These are phyloP conservation scores for Scheffersomyces cryptocercus DNA, from an alignment of 1,139 yeast genomes.

Conservation along the genomic window DNA sequence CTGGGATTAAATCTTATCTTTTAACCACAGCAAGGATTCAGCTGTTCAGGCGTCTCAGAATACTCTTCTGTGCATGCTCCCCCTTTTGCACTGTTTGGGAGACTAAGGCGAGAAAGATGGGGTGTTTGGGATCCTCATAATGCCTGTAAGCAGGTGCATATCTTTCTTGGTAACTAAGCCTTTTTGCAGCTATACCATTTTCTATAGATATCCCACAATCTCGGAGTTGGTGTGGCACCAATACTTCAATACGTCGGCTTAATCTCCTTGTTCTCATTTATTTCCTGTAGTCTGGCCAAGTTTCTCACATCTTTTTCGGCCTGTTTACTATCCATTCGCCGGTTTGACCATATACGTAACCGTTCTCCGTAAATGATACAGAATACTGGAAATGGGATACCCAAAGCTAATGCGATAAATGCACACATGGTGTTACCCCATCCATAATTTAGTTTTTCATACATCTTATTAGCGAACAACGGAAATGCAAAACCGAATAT, in stretches of 20 bases:
- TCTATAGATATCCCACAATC: background rate
- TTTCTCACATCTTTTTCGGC: constrained; percentile 41
- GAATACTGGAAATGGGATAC: constrained; percentile 64
- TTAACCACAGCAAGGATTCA: too few relatives aligned
- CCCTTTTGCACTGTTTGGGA: too few relatives aligned
- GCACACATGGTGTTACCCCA: constrained; percentile 70
- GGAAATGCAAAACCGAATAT: constrained; percentile 59
- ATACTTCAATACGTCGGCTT: too few relatives aligned
- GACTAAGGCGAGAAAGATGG: too few relatives aligned
- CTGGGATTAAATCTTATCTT: too few relatives aligned
- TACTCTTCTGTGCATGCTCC: too few relatives aligned
- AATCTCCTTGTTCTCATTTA: constrained; percentile 5
- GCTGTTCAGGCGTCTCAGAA: too few relatives aligned
- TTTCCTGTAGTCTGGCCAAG: constrained; percentile 24
- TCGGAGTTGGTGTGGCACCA: too few relatives aligned
- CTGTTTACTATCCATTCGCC: constrained; percentile 38
- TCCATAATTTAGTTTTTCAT: constrained; percentile 51
- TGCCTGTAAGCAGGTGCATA: constrained; percentile 43
- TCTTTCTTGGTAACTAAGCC: too few relatives aligned
- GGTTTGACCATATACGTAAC: constrained; percentile 58
- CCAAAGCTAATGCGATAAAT: constrained; percentile 53
- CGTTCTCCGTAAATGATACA: constrained; percentile 57
- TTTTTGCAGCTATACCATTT: too few relatives aligned
- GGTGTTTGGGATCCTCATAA: constrained; percentile 27
- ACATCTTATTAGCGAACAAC: constrained; percentile 47